These are phyloP conservation scores for Mucor piriformis DNA, from an alignment of 371 early-diverging fungal species.

Conservation along the genomic window DNA sequence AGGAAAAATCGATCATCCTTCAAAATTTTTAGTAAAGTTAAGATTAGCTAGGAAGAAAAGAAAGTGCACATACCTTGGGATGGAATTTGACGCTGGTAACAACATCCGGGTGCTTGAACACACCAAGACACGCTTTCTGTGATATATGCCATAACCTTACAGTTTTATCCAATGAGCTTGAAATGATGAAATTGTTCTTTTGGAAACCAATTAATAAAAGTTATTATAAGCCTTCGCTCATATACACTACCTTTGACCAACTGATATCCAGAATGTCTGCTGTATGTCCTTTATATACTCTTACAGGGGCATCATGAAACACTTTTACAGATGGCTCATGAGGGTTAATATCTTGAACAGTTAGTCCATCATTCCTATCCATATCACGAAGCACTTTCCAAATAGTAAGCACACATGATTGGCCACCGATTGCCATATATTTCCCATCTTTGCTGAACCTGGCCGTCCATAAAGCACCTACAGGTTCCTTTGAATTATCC, in stretches of 20 bases:
- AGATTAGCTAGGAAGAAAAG: neutral
- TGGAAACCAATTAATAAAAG: neutral
- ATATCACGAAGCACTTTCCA: slow-evolving; percentile 63
- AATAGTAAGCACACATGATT: slow-evolving; percentile 70
- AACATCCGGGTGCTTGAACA: slow-evolving; percentile 76
- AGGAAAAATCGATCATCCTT: slow-evolving; percentile 81
- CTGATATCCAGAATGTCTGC: slow-evolving; percentile 77
- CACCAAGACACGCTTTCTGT: slow-evolving; percentile 72
- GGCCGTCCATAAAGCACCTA: slow-evolving; percentile 55
- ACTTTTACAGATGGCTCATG: slow-evolving; percentile 45
- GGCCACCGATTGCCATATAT: slow-evolving; percentile 81
- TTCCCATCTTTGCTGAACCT: slow-evolving; percentile 79
- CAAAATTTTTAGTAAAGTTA: neutral
- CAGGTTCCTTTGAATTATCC: slow-evolving; percentile 8
- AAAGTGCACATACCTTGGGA: slow-evolving; percentile 53
- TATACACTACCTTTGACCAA: slow-evolving; percentile 71
- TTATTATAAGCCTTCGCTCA: neutral
- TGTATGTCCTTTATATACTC: slow-evolving; percentile 71
- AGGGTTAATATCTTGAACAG: slow-evolving; percentile 23
- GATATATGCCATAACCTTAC: slow-evolving; percentile 87
- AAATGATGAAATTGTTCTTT: slow-evolving; percentile 75
- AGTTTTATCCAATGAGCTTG: slow-evolving; percentile 84
- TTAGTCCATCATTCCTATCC: slow-evolving; percentile 29
- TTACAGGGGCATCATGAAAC: slow-evolving; percentile 67
- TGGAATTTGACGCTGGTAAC: slow-evolving; percentile 85